phyloP scores from a whole-genome alignment of 2,329 filamentous ascomycete genomes.

The Hypoxylon sp. region DNA sequence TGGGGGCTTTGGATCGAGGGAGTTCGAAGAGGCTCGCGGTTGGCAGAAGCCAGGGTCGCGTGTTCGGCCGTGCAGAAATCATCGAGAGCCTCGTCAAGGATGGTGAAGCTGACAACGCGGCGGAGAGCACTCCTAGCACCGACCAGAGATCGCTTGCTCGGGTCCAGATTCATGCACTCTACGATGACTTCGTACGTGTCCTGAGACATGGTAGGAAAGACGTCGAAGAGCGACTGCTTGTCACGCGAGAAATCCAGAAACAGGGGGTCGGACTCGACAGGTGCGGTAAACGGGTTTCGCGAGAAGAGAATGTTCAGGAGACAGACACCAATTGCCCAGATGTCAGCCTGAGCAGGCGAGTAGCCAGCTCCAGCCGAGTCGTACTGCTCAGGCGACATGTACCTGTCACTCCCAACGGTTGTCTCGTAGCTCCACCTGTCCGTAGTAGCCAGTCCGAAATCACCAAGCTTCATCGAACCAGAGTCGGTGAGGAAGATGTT shows the following conservation, averaged over 20 bases:
- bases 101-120: constrained; percentile 89
- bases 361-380: constrained; percentile 89
- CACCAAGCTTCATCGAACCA: constrained; percentile 93
- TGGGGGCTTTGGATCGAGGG: constrained; percentile 91
- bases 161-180: constrained; percentile 90
- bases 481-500: constrained; percentile 94
- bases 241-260: constrained; percentile 94
- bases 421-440: constrained; percentile 91
- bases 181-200: constrained; percentile 95
- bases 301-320: constrained; percentile 96
- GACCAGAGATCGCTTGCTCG: constrained; percentile 82
- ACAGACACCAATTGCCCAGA: constrained; percentile 98
- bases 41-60: constrained; percentile 80
- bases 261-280: constrained; percentile 87
- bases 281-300: constrained; percentile 92
- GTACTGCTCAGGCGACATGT: constrained; percentile 99
- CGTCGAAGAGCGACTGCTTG: constrained; percentile 94
- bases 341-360: constrained; percentile 89
- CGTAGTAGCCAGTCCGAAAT: constrained; percentile 91
- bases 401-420: constrained; percentile 95
- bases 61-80: constrained; percentile 90
- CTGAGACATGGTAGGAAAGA: constrained; percentile 98
- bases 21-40: constrained; percentile 93
- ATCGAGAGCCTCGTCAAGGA: constrained; percentile 87
- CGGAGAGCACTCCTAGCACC: constrained; percentile 80